These are phyloP conservation scores for Schwanniomyces etchellsii DNA, from an alignment of 1,139 yeast species.

Conservation along the genomic window DNA sequence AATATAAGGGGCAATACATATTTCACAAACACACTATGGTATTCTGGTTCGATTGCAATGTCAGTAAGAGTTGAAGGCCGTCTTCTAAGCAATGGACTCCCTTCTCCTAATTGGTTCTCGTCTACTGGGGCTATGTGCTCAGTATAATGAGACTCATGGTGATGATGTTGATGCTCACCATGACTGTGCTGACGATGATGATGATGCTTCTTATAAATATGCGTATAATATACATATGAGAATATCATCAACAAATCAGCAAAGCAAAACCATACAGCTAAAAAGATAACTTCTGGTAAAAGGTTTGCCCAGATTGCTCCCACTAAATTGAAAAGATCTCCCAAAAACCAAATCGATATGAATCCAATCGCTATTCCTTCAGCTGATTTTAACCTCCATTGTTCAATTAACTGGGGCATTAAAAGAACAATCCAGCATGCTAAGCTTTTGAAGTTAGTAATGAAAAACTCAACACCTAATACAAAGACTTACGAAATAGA, in stretches of 20 bases:
- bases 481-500: slow-evolving; percentile 44
- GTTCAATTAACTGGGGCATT: slow-evolving; percentile 76
- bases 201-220: slow-evolving; percentile 32
- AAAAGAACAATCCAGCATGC: slow-evolving; percentile 81
- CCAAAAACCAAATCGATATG: slow-evolving; percentile 65
- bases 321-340: slow-evolving; percentile 61
- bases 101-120: slow-evolving; percentile 7
- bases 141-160: slow-evolving; percentile 4
- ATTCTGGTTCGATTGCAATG: slow-evolving; percentile 33
- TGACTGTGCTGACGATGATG: slow-evolving; percentile 5
- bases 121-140: slow-evolving; percentile 3
- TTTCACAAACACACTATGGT: slow-evolving; percentile 42
- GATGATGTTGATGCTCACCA: slow-evolving; percentile 3
- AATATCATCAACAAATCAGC: slow-evolving; percentile 60
- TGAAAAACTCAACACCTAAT: background rate
- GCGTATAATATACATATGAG: slow-evolving; percentile 56
- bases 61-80: slow-evolving; percentile 42
- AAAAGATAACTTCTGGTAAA: slow-evolving; percentile 62
- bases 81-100: slow-evolving; percentile 19
- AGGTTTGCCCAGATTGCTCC: slow-evolving; percentile 72
- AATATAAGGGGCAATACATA: slow-evolving; percentile 57
- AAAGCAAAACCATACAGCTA: slow-evolving; percentile 72
- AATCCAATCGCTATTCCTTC: slow-evolving; percentile 76
- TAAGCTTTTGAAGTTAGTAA: slow-evolving; percentile 20
- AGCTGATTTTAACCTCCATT: slow-evolving; percentile 72